Percentiles rank a stretch among this genome's conserved stretches.
Conservation (phyloP, 2,329 filamentous ascomycete genomes). For the Colletotrichum sp. region DNA sequence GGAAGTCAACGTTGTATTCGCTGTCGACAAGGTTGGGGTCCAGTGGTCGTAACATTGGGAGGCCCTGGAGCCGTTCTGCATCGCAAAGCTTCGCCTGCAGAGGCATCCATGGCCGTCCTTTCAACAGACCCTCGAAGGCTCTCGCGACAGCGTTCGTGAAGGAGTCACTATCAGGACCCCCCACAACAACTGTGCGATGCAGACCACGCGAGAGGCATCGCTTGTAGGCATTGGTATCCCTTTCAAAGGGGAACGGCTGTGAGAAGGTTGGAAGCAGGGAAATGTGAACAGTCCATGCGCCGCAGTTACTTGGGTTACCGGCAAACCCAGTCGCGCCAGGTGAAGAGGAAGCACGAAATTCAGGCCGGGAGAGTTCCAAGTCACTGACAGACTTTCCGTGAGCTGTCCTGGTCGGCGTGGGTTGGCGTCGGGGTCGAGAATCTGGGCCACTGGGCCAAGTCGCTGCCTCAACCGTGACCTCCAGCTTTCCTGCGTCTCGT, state of each 20-base stretch:
- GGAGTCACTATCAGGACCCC: slow-evolving; percentile 52
- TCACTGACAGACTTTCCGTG: background rate
- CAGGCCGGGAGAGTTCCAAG: too few relatives aligned
- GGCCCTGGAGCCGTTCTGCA: slow-evolving; percentile 56
- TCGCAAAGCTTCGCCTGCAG: slow-evolving; percentile 65
- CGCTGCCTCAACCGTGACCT: background rate
- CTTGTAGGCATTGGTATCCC: slow-evolving; percentile 66
- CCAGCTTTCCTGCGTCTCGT: background rate
- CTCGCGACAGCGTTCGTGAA: slow-evolving; percentile 54
- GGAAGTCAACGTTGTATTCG: slow-evolving; percentile 55
- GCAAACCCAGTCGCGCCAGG: background rate
- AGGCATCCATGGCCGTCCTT: slow-evolving; percentile 59
- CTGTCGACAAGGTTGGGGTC: slow-evolving; percentile 45
- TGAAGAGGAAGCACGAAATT: background rate
- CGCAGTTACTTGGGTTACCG: slow-evolving; percentile 16
- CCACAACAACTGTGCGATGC: slow-evolving; percentile 61
- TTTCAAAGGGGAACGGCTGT: slow-evolving; percentile 65
- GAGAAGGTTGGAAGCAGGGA: slow-evolving; percentile 60
- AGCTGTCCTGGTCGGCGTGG: background rate
- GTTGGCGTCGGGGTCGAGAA: background rate
- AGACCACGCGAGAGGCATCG: slow-evolving; percentile 65
- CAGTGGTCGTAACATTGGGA: slow-evolving; percentile 64
- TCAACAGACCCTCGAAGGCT: slow-evolving; percentile 55
- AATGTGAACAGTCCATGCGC: slow-evolving; percentile 64
- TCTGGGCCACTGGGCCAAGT: background rate